Base-by-base conservation (phyloP, 345 rosid genomes). In the Brassica nigra region DNA sequence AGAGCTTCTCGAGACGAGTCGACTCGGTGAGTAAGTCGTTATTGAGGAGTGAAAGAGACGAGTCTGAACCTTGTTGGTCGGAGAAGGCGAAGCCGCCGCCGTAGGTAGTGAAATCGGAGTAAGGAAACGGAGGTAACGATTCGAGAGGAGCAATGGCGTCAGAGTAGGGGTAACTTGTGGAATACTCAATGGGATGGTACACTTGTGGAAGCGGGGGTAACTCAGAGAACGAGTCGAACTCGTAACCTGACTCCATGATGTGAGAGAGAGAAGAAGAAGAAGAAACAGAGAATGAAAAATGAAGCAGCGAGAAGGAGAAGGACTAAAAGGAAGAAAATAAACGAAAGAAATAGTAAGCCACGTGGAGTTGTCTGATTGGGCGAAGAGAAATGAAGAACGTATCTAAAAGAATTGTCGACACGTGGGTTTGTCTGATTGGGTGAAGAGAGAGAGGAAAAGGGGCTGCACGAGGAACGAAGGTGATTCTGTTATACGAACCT, bases 391-490 rank as follows among this genome's bases (percentile, higher is more conserved):
- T 6, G 27, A 55, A 0, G 23, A 34, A 5, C 39, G 1, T 34
- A 34, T 23, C 6, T 1, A 55, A 29, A 39, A 47, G 33, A 14
- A 8, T 27, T 6, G n/a, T 20, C 2, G 36, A 63, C 85, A 78
- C 83, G 88, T 85, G 87, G 78, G 10, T 1, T 1, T 2, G 1
- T 4, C 0, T 30, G 68, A 82, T 36, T 3, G 11, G 4, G 1
- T 3, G 14, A 6, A 4, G 3, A 67, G 80, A 6, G n/a, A 10
- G 8, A 34, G 39, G 39, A 34, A 6, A 61, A 74, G 81, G 83
- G 85, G 87, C 84, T 65, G 77, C 83, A 66, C 83, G 70, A 27
- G 73, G 68, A 67, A 66, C 83, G 79, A 85, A 67, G 84, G 79
- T 62, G 89, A 81, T 84, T 66, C 52, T 18, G 36, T 73, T 39